Evolutionary conservation across 352 stramenopile species (phyloP).

Genomic region (Phytopythium aichiense): DNA sequence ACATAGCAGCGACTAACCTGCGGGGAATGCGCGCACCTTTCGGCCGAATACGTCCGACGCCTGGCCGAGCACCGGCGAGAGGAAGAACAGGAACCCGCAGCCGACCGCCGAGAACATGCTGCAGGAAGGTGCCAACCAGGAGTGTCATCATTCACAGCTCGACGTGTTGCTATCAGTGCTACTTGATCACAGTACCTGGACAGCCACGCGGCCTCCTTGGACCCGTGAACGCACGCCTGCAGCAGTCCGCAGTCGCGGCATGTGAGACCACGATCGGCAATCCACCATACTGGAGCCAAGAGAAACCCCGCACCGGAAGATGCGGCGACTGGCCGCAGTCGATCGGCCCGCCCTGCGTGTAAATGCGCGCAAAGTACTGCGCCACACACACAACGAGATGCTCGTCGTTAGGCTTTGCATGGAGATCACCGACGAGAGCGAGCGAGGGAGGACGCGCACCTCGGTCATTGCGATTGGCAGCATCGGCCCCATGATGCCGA

Average conservation of each 20-base stretch:
- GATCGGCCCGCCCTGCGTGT: constrained; percentile 39
- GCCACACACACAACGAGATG: background rate
- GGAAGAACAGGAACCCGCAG: constrained; percentile 54
- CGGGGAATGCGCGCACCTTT: constrained; percentile 36
- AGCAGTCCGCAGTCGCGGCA: background rate
- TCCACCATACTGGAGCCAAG: background rate
- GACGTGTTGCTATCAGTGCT: background rate
- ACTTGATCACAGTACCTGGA: constrained; percentile 36
- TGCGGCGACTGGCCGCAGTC: constrained; percentile 50
- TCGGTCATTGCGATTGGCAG: constrained; percentile 65
- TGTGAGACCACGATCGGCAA: background rate
- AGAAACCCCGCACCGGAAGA: constrained; percentile 18
- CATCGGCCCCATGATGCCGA: constrained; percentile 62
- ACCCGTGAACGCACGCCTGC: constrained; percentile 57
- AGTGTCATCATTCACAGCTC: background rate
- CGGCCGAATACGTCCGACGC: constrained; percentile 70
- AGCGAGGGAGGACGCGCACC: constrained; percentile 19
- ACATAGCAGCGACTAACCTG: background rate
- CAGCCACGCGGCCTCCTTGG: constrained; percentile 64
- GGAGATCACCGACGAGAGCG: background rate
- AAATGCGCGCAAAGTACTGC: constrained; percentile 71
- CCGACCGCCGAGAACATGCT: constrained; percentile 67
- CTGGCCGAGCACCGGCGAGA: constrained; percentile 68
- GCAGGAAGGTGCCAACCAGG: background rate
- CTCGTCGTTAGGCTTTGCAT: background rate